A percentile compares a stretch with the other conserved stretches of the same genome.
Evolutionary conservation across 2,329 filamentous ascomycete species (phyloP).

Genomic region (Epichloe scottii): DNA sequence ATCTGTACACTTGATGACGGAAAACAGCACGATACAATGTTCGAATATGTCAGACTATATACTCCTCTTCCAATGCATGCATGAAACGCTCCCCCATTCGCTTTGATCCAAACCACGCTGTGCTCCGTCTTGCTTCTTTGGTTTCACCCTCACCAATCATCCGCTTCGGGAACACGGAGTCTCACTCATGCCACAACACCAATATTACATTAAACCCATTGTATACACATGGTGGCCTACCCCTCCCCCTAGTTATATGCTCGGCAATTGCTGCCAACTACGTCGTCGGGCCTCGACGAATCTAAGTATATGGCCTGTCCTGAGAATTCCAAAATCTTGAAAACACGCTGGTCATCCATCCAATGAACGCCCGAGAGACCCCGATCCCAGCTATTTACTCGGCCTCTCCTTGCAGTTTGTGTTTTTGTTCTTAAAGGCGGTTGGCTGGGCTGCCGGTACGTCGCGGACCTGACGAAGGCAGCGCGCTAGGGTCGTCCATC

Average conservation of each 20-base stretch:
- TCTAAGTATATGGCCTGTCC: not conserved
- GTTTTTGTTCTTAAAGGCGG: conserved; percentile 11
- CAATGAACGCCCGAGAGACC: not conserved
- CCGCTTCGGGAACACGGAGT: too few species aligned
- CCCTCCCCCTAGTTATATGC: not conserved
- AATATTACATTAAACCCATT: too few species aligned
- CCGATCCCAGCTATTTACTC: too few species aligned
- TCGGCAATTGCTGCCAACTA: not conserved
- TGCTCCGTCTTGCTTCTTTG: too few species aligned
- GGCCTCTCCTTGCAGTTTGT: not conserved
- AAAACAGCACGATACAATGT: too few species aligned
- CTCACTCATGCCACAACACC: not conserved
- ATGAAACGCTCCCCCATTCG: too few species aligned
- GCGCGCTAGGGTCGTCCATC: conserved; percentile 52
- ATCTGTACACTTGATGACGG: too few species aligned
- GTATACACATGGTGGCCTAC: too few species aligned
- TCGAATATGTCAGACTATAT: too few species aligned
- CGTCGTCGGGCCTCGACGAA: not conserved
- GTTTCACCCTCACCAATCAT: too few species aligned
- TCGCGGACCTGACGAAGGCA: conserved; percentile 15
- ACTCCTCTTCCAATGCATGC: too few species aligned
- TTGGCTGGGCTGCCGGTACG: conserved; percentile 13
- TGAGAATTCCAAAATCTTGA: not conserved
- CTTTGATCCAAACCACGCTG: too few species aligned
- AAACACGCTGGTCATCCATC: not conserved